These are phyloP conservation scores for Mrakia blollopis DNA, from an alignment of 768 basidiomycete genomes.

Conservation along the genomic window DNA sequence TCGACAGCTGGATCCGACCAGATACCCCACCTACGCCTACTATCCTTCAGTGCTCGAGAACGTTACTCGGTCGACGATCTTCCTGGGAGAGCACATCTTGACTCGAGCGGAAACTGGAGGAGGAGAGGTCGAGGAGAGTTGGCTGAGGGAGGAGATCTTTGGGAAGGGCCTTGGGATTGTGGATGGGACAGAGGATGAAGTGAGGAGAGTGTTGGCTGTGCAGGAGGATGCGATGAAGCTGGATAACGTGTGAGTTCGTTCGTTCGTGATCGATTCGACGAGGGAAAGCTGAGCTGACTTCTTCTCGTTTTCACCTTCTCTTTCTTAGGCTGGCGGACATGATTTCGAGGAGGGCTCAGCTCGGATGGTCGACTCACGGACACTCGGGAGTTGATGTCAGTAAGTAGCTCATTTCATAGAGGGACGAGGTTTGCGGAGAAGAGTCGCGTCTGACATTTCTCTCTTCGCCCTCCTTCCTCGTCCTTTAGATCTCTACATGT, in stretches of 20 bases:
- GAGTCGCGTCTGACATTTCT: neutral
- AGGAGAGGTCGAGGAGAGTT: slow-evolving; percentile 25
- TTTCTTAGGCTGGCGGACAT: slow-evolving; percentile 17
- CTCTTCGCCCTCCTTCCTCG: neutral
- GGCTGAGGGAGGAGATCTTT: slow-evolving; percentile 33
- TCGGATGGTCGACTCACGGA: slow-evolving; percentile 39
- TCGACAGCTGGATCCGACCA: slow-evolving; percentile 33
- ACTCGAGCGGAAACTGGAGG: slow-evolving; percentile 7
- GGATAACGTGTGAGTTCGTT: slow-evolving; percentile 29
- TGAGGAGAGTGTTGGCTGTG: slow-evolving; percentile 26
- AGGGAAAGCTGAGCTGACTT: neutral
- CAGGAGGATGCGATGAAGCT: slow-evolving; percentile 29
- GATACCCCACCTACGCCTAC: slow-evolving; percentile 38
- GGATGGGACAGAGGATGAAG: slow-evolving; percentile 34
- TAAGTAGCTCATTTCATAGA: neutral
- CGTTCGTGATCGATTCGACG: neutral
- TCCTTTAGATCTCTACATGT: slow-evolving; percentile 35
- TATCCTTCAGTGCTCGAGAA: slow-evolving; percentile 37
- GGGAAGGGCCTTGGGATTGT: slow-evolving; percentile 35
- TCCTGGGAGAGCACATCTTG: slow-evolving; percentile 32
- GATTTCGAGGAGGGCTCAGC: slow-evolving; percentile 35
- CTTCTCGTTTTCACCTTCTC: neutral
- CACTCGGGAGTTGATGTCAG: slow-evolving; percentile 38
- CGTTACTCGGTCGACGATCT: slow-evolving; percentile 35
- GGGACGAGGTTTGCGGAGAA: neutral